Evolutionary conservation across 1,284 basidiomycete genomes (phyloP), one percentile per base, ranked within the genome.

Genomic region (Irpex sp.): DNA sequence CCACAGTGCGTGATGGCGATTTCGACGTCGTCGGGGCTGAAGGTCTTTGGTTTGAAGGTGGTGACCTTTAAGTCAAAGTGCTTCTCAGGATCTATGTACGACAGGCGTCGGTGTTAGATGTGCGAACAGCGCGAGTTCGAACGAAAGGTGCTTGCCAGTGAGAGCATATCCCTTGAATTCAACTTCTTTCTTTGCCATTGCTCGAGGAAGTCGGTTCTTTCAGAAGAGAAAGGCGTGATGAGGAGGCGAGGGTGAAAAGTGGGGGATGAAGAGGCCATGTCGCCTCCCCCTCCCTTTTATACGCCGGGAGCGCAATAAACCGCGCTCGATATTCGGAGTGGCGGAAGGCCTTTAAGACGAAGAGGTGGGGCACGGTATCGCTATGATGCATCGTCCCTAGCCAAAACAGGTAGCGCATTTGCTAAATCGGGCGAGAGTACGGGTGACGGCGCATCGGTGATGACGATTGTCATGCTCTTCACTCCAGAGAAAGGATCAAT

Each of bases 61-160:
- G 79, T 77, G 36, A 84, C 69, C 59, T 80, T 69, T 62, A 82
- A 77, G 38, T 82, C 69, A 56, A 74, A 74, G 79, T 79, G 81
- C 9, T 77, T 72, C 48, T 75, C 68, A 1, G 68, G 64, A 37
- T 71, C 69, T 69, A 37, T 17, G 13, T 34, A 15, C 19, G 8
- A 38, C n/a, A 15, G 7, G 49, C 49, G 49, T 51, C 8, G 8
- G 49, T 47, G 9, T 37, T 26, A 11, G n/a, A n/a, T 26, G 59
- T 9, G n/a, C 11, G 19, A 52, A 51, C 34, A 15, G 56, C 51
- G 38, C 0, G 15, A 34, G 47, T 36, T 17, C 34, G 38, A 34
- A 17, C 2, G 34, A 9, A 37, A 37, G 19, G 38, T 4, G 48
- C 63, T 19, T 34, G 69, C 66, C 63, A 8, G 66, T 66, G 61